Evolutionary conservation across 441 rosid species (phyloP).

Genomic region (Populus hybrid): DNA sequence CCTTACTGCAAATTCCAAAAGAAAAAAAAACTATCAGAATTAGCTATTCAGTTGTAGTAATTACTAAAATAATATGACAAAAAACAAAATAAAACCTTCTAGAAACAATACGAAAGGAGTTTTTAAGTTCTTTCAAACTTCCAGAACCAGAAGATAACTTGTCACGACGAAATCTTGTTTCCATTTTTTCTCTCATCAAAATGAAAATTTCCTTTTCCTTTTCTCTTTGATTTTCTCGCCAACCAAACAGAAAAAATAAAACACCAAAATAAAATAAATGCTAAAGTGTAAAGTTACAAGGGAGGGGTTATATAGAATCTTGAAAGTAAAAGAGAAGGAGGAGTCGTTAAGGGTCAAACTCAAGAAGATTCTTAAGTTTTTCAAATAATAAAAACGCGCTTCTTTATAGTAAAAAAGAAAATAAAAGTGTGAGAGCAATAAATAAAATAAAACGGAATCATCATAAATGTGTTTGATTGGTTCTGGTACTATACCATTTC

Average conservation of each 20-base stretch:
- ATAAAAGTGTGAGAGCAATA: background rate
- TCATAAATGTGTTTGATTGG: background rate
- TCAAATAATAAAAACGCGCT: background rate
- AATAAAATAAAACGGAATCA: too few relatives aligned
- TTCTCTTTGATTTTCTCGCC: constrained; percentile 8
- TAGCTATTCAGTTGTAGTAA: background rate
- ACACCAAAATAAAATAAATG: background rate
- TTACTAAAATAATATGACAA: background rate
- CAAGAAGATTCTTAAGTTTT: background rate
- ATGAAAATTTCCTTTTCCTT: background rate
- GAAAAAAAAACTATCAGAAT: background rate
- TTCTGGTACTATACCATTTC: background rate
- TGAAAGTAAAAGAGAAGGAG: background rate
- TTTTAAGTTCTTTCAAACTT: constrained; percentile 15
- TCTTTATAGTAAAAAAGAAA: background rate
- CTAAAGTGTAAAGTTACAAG: background rate
- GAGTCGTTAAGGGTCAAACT: background rate
- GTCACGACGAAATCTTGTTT: constrained; percentile 14
- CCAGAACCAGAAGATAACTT: constrained; percentile 16
- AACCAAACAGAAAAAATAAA: constrained; percentile 12
- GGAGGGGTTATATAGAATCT: background rate
- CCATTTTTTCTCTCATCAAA: background rate
- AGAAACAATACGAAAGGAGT: constrained; percentile 21
- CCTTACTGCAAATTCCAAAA: constrained; percentile 24
- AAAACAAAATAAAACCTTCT: constrained; percentile 29